Base-by-base conservation (phyloP, 805 yeast genomes). In the Yamadazyma kitorensis region DNA sequence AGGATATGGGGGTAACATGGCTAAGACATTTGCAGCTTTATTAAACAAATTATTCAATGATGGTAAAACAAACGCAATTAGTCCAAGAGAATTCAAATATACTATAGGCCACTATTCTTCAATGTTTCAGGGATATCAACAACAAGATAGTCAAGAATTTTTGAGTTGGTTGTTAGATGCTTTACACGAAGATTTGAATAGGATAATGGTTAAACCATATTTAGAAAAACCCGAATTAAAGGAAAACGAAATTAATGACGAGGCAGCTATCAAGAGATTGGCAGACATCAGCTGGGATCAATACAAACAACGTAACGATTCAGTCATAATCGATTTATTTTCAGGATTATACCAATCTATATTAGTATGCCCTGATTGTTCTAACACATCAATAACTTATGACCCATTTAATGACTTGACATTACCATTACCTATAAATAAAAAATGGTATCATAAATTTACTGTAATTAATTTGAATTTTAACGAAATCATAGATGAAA, bases 111-210 rank as follows among this genome's bases (percentile, higher is more conserved):
- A 80, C 40, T 84, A 74, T 51, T 84, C 88, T 24, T 73, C 82
- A 1, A 74, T 82, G 70, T 91, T 88, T 62, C 74, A 81, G 0
- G 94, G 86, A 2, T 82, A 80, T 46, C 78, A 76, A 39, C 97
- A 91, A 55, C 97, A 91, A 51, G 98, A 91, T 54, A 85, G 96
- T 2, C 96, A 89, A 54, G 98, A 91, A 54, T 83, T 91, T 51
- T 70, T 88, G 32, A 89, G 94, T 19, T 91, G 85, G 69, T 57
- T 91, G 20, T 65, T 91, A 17, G 96, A 91, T 58, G 88, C 93
- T 2, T 63, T 91, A 23, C 97, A 91, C 53, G 97, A 91, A 57
- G 98, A 91, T 59, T 67, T 91, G 43, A 93, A 93, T 52, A 69
- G 96, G 36, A 81, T 91, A 18, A 54, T 75, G 6, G 64, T 83